Evolutionary conservation across 2,329 filamentous ascomycete genomes (phyloP), one percentile per base, ranked within the genome.

Genomic region (Aspergillus hortae): DNA sequence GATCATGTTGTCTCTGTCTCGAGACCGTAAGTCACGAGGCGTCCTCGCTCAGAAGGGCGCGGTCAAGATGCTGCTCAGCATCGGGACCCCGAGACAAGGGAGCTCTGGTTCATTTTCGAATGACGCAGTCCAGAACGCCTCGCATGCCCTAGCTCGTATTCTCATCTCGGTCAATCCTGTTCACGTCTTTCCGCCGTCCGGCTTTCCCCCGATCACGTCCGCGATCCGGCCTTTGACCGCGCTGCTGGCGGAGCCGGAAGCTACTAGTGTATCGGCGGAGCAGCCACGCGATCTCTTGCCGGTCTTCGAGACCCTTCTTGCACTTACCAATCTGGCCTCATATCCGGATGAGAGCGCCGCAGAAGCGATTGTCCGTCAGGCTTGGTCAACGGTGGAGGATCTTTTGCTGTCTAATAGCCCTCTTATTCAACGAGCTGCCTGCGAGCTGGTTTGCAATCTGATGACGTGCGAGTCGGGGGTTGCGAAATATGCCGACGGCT

Each of bases 41-140:
- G 80, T 83, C 45, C 84, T 99, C 57, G 89, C 91, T 3, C 94
- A 97, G 66, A 92, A 97, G 77, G 94, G 94, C n/a, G 90, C 89
- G 2, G 83, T 96, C 15, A 94, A 88, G 61, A 81, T 96, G 1
- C 80, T 97, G 19, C 80, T 97, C 23, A 82, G 86, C 81, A 86
- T 49, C 85, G 85, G 80, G 54, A 69, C 64, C 35, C 67, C 68
- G 6, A 67, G 64, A 50, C 67, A 62, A 53, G 72, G 64, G 55
- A 80, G 77, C 56, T 61, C 61, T 53, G 69, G 60, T 19, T 55
- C 66, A 2, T 57, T 60, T 46, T 68, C 68, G 30, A 71, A 70
- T 44, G 72, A 76, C 48, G 70, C 72, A 3, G 67, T 66, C 21
- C 80, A 83, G 21, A 83, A 80, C 40, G 85, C 89, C 11, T 89